Percentiles rank a stretch among this genome's conserved stretches.
Conservation (phyloP, 352 stramenopile genomes). For the Blastocystis sp. region DNA sequence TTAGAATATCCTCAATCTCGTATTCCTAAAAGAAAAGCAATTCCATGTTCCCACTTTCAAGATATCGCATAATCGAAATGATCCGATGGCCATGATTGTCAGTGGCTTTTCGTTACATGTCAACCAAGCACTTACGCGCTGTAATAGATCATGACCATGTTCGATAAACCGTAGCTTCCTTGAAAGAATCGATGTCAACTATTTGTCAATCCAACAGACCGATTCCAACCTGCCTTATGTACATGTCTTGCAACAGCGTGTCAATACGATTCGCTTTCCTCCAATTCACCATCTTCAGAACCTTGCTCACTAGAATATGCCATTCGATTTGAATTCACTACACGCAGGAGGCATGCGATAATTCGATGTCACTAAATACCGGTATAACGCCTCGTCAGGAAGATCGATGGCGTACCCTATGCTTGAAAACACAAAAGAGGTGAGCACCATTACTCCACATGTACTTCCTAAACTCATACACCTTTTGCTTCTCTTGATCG, state of each 20-base stretch:
- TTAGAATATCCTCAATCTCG: neutral
- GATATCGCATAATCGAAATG: neutral
- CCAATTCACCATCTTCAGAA: neutral
- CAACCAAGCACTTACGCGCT: neutral
- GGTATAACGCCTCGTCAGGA: conserved; percentile 1
- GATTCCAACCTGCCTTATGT: neutral
- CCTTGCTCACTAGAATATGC: neutral
- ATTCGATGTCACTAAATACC: conserved; percentile 4
- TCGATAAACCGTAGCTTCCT: conserved; percentile 17
- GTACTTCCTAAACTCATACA: neutral
- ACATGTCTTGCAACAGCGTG: neutral
- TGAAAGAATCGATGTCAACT: neutral
- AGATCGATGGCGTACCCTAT: neutral
- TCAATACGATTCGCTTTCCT: neutral
- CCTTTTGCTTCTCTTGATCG: neutral
- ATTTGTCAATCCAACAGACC: neutral
- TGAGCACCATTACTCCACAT: neutral
- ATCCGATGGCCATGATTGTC: neutral
- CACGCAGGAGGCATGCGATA: neutral
- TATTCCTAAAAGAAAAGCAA: neutral
- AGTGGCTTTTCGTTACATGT: neutral
- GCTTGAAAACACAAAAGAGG: neutral
- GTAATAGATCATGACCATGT: neutral
- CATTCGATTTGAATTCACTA: neutral
- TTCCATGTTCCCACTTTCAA: neutral